Base-by-base conservation (phyloP, 306 rosid genomes). In the Lablab purpureus region DNA sequence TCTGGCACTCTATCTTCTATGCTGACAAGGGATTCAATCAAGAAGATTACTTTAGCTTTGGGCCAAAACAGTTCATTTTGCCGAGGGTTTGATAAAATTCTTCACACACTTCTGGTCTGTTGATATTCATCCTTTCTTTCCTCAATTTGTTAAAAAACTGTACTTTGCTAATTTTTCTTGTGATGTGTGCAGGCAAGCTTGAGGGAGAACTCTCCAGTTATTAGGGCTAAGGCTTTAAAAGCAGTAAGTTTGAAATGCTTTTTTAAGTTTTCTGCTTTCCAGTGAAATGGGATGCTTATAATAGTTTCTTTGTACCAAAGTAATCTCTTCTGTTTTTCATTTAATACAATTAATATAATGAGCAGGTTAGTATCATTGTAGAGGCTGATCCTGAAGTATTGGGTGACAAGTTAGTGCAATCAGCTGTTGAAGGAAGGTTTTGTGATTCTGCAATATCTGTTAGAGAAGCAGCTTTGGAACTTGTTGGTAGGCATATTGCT, bases 321-420 rank as follows among this genome's bases (percentile, higher is more conserved):
- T 59, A 62, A 65, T 74, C 34, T 71, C 34, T 55, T 28, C 30
- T 22, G 14, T 52, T 45, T 40, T 79, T 78, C 72, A 65, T 84
- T 62, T 75, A 59, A 75, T 86, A 55, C 73, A 65, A 81, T 73
- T 75, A 59, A 72, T 86, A 50, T 75, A 66, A 81, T 75, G 84
- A 60, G 73, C 92, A 96, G 99, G 98, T 96, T 83, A 96, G 99
- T 85, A 96, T 96, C 75, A 90, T 96, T 83, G 98, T 96, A 67
- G 99, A 96, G 85, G 98, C 99, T 82, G 99, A 96, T 84, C 98
- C 98, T 6, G 96, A 96, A 90, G 99, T 96, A 74, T 78, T 96
- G 84, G 89, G 99, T 72, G 96, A 93, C 87, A 88, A 89, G 73
- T 90, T 88, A 23, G 98, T 96, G 63, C 97, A 91, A 73, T 66